Conservation (phyloP, 176 grass and related monocot species). For the Cenchrus fungigraminus region DNA sequence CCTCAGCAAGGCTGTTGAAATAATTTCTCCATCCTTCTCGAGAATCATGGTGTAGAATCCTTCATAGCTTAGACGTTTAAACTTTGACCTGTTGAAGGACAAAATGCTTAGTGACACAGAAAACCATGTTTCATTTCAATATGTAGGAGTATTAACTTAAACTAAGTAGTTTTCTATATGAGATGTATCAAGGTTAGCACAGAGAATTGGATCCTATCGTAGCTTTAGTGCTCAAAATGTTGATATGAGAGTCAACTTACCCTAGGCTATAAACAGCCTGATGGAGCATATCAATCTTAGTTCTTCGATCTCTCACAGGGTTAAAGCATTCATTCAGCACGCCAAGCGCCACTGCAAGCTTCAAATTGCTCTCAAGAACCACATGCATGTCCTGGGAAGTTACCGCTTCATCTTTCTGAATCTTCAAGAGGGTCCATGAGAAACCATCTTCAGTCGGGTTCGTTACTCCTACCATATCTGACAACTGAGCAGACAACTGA, state of each 20-base stretch:
- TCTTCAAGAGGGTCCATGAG: slow-evolving; percentile 66
- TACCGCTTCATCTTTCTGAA: slow-evolving; percentile 30
- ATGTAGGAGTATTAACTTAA: no score
- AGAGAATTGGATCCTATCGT: no score
- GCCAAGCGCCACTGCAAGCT: slow-evolving; percentile 56
- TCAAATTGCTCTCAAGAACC: slow-evolving; percentile 54
- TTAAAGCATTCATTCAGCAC: slow-evolving; percentile 80
- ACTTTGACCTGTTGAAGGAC: slow-evolving; percentile 54
- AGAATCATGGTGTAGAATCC: slow-evolving; percentile 76
- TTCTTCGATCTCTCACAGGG: slow-evolving; percentile 68
- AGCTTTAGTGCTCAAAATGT: no score
- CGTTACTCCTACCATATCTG: slow-evolving; percentile 51
- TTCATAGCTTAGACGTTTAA: slow-evolving; percentile 68
- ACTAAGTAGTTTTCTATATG: no score
- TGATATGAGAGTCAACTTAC: slow-evolving; percentile 31
- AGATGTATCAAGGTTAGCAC: no score
- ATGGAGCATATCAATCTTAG: slow-evolving; percentile 61
- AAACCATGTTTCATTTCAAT: no score
- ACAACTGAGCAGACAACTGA: slow-evolving; percentile 61
- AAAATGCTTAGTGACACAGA: no score
- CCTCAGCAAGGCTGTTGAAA: slow-evolving; percentile 73
- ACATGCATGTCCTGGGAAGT: slow-evolving; percentile 9
- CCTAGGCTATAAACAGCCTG: slow-evolving; percentile 73
- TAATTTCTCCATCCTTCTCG: slow-evolving; percentile 71
- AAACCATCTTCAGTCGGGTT: slow-evolving; percentile 61